Evolutionary conservation across 1,139 yeast genomes (phyloP), one percentile per base, ranked within the genome.

Genomic region (Wickerhamomyces sp.): DNA sequence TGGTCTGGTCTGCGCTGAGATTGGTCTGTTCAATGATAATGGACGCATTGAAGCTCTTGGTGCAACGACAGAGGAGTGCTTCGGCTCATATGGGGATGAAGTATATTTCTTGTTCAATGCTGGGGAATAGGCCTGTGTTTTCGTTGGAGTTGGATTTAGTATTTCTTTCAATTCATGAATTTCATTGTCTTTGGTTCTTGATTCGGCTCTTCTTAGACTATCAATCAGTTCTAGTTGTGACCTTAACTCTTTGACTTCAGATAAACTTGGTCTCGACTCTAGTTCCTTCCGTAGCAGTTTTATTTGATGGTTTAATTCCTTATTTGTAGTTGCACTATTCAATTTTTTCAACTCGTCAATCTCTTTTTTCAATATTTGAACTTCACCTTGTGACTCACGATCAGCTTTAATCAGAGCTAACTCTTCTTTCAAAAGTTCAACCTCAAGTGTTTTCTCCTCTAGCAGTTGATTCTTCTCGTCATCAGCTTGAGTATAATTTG

Each of bases 391-490:
- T 1, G 43, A 13, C 23, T 34, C 41, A 29, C 23, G 23, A 18
- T 40, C 46, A 36, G 42, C 37, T 44, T 42, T 54, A 8, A 65
- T 48, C 14, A 55, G 53, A 26, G 56, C 50, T 27, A 69, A 46
- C 42, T 64, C 67, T 14, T 62, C 65, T 32, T 53, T 56, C 34
- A 59, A 40, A 10, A 51, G 38, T 27, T 57, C 60, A 37, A 56
- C 52, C 39, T 58, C 62, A 37, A 52, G 38, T 6, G 61, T 62
- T 44, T 65, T 68, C 43, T 62, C 63, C 35, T 58, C 60, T 11
- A 48, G 7, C 2, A 51, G 14, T 13, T 50, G 23, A 18, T 18
- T 18, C 23, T 18, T 18, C 23, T 37, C 29, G 23, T 34, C 45
- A 9, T 30, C 33, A 7, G 34, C 7, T 6, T 42, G 40, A 7